Percentiles rank a stretch among this genome's conserved stretches.
phyloP scores from a whole-genome alignment of 148 eudicot species.

The Chenopodium quinoa region DNA sequence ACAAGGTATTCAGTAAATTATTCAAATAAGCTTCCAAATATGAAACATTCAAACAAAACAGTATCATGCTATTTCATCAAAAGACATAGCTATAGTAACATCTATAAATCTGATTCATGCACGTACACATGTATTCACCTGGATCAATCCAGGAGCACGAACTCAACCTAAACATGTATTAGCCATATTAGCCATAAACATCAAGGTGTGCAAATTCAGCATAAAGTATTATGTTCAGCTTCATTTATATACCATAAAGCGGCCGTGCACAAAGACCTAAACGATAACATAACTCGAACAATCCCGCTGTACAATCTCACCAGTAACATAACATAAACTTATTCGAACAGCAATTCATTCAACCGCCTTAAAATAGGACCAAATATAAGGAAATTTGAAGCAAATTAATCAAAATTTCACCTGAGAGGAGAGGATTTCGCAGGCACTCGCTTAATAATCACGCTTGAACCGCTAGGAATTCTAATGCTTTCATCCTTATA shows the following conservation, averaged over 20 bases:
- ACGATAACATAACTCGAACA: background rate
- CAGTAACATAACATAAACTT: background rate
- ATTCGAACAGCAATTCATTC: background rate
- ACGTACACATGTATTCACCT: background rate
- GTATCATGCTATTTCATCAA: background rate
- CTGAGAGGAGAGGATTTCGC: constrained; percentile 39
- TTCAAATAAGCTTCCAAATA: background rate
- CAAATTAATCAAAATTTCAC: constrained; percentile 21
- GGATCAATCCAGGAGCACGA: background rate
- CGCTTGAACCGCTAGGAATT: constrained; percentile 59
- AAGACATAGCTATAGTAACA: background rate
- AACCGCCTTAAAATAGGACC: background rate
- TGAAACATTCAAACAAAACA: too few species aligned
- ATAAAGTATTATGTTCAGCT: background rate
- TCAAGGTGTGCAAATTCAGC: background rate
- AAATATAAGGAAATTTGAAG: background rate
- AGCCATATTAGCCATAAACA: background rate
- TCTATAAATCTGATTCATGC: background rate
- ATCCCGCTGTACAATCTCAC: background rate
- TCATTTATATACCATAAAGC: background rate
- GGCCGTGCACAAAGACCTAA: background rate
- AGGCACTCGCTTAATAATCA: constrained; percentile 69
- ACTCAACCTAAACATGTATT: background rate
- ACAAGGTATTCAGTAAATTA: background rate
- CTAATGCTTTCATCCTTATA: constrained; percentile 44